Evolutionary conservation across 352 stramenopile species (phyloP).

Genomic region (Globisporangium paroecandrum): DNA sequence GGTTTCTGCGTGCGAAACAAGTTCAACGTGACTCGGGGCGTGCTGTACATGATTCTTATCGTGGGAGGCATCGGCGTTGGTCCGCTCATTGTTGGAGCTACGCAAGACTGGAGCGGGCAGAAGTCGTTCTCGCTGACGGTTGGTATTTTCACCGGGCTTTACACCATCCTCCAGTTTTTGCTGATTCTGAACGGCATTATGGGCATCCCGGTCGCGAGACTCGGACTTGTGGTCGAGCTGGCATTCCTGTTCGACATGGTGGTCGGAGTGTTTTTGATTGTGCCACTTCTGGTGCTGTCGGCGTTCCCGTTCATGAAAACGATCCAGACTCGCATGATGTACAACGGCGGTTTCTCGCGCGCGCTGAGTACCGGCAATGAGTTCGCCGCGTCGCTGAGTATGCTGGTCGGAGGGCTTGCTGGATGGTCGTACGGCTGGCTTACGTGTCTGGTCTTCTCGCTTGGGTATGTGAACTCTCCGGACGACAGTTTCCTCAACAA

Average conservation of each 20-base stretch:
- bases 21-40: constrained; percentile 38
- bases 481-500: constrained; percentile 80
- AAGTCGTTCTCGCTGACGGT: constrained; percentile 72
- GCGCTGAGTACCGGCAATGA: constrained; percentile 81
- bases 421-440: constrained; percentile 81
- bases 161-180: constrained; percentile 73
- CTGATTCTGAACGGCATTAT: constrained; percentile 70
- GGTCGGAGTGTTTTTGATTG: constrained; percentile 67
- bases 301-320: constrained; percentile 87
- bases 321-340: constrained; percentile 90
- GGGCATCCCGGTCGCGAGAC: constrained; percentile 55
- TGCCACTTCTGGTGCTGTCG: constrained; percentile 73
- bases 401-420: constrained; percentile 65
- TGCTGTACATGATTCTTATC: constrained; percentile 73
- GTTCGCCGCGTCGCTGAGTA: constrained; percentile 71
- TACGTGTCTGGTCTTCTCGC: constrained; percentile 74
- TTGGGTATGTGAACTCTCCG: constrained; percentile 75
- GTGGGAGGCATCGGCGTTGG: constrained; percentile 49
- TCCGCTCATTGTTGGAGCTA: constrained; percentile 60
- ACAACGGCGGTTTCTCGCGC: constrained; percentile 85
- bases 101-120: constrained; percentile 54
- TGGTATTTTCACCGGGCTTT: constrained; percentile 70
- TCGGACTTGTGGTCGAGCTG: constrained; percentile 69
- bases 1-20: constrained; percentile 64
- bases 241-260: constrained; percentile 88